phyloP scores from a whole-genome alignment of 352 stramenopile species.

The Thalassiosira mediterranea region DNA sequence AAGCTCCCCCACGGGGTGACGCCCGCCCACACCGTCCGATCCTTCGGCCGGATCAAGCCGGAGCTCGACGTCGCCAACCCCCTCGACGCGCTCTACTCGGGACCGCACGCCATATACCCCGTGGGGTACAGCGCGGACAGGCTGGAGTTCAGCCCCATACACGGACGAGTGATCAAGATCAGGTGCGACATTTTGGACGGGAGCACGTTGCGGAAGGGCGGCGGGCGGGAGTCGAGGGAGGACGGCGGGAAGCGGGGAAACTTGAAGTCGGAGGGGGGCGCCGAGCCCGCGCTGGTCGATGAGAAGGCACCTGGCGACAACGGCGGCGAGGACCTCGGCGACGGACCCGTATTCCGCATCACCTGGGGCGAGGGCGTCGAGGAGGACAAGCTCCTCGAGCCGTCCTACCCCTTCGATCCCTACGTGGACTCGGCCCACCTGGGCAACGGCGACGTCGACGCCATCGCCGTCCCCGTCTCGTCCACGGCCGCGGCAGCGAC shows the following conservation, averaged over 20 bases:
- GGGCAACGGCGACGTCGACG: conserved; percentile 34
- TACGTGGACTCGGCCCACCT: conserved; percentile 58
- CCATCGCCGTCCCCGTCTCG: conserved; percentile 39
- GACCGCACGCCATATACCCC: conserved; percentile 68
- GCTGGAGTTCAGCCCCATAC: conserved; percentile 78
- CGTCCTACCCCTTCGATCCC: conserved; percentile 71
- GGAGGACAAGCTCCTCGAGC: conserved; percentile 57
- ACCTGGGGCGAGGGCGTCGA: conserved; percentile 83
- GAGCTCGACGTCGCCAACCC: conserved; percentile 24
- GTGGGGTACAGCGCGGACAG: conserved; percentile 84
- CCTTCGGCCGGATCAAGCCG: conserved; percentile 73
- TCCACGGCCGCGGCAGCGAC: no score
- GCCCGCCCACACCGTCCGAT: conserved; percentile 58
- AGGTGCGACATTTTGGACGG: conserved; percentile 83
- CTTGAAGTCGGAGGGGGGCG: background rate
- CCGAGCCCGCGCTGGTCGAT: conserved; percentile 22
- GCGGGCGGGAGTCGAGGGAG: conserved; percentile 12
- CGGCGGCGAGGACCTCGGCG: conserved; percentile 20
- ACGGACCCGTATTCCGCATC: conserved; percentile 82
- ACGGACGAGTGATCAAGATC: conserved; percentile 80
- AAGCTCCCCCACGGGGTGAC: conserved; percentile 56
- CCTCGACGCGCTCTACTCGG: conserved; percentile 61
- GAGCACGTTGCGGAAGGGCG: conserved; percentile 35
- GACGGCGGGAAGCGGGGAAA: conserved; percentile 1
- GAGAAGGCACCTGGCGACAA: conserved; percentile 11